Conservation (phyloP, 768 basidiomycete species). For the Trametes punicea region DNA sequence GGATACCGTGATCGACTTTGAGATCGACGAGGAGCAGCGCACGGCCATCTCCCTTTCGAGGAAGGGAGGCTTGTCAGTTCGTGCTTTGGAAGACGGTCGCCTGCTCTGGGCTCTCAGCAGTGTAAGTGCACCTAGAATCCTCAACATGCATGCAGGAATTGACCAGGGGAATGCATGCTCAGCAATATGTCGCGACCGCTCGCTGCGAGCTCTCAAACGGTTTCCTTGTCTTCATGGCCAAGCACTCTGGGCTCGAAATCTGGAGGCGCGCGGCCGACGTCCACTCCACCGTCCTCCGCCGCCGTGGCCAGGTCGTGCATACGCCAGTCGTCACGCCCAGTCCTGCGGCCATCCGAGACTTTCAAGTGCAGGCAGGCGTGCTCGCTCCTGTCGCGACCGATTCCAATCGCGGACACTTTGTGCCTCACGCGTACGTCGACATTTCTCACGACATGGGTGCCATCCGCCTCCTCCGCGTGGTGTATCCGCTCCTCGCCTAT, state of each 20-base stretch:
- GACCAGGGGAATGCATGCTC: neutral
- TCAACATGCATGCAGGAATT: neutral
- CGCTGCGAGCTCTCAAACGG: conserved; percentile 15
- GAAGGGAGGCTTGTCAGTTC: conserved; percentile 12
- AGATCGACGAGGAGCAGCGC: conserved; percentile 21
- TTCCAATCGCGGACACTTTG: conserved; percentile 17
- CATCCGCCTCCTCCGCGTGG: conserved; percentile 16
- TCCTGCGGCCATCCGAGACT: conserved; percentile 12
- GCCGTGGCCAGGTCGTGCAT: neutral
- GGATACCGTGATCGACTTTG: conserved; percentile 11
- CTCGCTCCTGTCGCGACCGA: conserved; percentile 3
- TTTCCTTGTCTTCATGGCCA: conserved; percentile 19
- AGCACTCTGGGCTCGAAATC: conserved; percentile 22
- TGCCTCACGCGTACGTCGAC: conserved; percentile 24
- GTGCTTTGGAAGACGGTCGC: conserved; percentile 18
- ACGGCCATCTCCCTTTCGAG: conserved; percentile 14
- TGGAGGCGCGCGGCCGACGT: conserved; percentile 21
- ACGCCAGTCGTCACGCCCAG: conserved; percentile 15
- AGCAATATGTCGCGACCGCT: conserved; percentile 13
- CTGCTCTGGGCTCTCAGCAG: conserved; percentile 20
- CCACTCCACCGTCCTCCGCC: neutral
- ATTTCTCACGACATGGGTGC: conserved; percentile 10
- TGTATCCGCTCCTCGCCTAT: conserved; percentile 15
- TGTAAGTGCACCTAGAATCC: conserved; percentile 1
- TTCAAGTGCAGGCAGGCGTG: conserved; percentile 13